A percentile compares a stretch with the other conserved stretches of the same genome.
Evolutionary conservation across 345 rosid species (phyloP).

Genomic region (Hibiscus syriacus): DNA sequence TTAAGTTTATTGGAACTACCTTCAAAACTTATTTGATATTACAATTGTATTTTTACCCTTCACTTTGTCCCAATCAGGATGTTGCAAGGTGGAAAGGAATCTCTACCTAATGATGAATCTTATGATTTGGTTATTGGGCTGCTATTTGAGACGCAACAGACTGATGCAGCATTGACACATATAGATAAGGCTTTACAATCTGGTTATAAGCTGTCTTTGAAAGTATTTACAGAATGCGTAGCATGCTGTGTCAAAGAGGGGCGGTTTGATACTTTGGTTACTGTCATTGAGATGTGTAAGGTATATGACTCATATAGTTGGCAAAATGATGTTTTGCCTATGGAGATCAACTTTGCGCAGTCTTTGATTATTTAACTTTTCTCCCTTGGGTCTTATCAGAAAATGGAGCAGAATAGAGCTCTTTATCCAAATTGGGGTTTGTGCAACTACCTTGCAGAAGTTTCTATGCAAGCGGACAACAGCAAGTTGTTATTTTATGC

Average conservation of each 20-base stretch:
- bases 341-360: background rate
- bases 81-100: constrained; percentile 63
- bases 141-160: constrained; percentile 36
- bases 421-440: constrained; percentile 70
- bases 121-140: constrained; percentile 60
- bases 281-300: constrained; percentile 87
- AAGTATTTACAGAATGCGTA: constrained; percentile 49
- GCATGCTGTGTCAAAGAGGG: constrained; percentile 44
- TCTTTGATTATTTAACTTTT: constrained; percentile 18
- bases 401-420: constrained; percentile 74
- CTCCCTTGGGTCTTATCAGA: constrained; percentile 31
- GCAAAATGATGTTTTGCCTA: background rate
- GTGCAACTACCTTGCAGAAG: constrained; percentile 62
- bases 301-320: constrained; percentile 30
- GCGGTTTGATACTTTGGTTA: constrained; percentile 54
- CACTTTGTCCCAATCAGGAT: constrained; percentile 49
- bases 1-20: constrained; percentile 7
- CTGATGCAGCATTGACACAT: constrained; percentile 63
- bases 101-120: constrained; percentile 80
- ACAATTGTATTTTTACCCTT: background rate
- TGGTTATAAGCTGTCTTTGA: constrained; percentile 49
- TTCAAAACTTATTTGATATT: background rate
- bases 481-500: constrained; percentile 71
- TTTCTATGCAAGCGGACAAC: constrained; percentile 66
- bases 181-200: constrained; percentile 53